Evolutionary conservation across 345 rosid genomes (phyloP).

Genomic region (Eucalyptus cladocalyx): DNA sequence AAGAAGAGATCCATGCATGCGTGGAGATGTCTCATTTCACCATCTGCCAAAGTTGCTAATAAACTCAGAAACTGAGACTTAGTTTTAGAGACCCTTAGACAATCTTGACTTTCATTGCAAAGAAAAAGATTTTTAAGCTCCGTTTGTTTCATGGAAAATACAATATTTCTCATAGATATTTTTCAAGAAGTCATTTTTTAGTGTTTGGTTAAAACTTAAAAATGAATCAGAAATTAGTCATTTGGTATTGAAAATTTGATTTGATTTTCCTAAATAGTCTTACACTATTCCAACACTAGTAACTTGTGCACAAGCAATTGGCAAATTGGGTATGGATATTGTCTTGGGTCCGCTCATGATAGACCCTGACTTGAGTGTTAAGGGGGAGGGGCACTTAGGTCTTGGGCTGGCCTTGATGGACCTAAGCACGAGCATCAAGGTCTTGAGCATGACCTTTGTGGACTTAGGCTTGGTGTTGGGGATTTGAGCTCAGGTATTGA

Average conservation of each 20-base stretch:
- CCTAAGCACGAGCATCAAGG: neutral
- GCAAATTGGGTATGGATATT: neutral
- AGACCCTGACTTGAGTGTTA: neutral
- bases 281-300: neutral
- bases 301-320: neutral
- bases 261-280: neutral
- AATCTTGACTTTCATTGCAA: neutral
- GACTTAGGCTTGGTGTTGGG: neutral
- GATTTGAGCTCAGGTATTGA: neutral
- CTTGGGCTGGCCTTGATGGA: neutral
- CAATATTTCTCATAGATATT: accelerated
- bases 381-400: neutral
- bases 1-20: neutral
- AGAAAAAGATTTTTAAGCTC: neutral
- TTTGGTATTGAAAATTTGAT: no score
- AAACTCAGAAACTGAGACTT: neutral
- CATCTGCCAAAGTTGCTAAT: neutral
- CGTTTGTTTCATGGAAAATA: no score
- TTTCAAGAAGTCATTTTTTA: neutral
- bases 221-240: neutral
- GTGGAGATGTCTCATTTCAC: neutral
- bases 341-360: neutral
- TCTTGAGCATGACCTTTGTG: neutral
- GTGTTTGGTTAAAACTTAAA: neutral
- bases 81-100: neutral